phyloP scores from a whole-genome alignment of 306 rosid species.

The Castanopsis chinensis region DNA sequence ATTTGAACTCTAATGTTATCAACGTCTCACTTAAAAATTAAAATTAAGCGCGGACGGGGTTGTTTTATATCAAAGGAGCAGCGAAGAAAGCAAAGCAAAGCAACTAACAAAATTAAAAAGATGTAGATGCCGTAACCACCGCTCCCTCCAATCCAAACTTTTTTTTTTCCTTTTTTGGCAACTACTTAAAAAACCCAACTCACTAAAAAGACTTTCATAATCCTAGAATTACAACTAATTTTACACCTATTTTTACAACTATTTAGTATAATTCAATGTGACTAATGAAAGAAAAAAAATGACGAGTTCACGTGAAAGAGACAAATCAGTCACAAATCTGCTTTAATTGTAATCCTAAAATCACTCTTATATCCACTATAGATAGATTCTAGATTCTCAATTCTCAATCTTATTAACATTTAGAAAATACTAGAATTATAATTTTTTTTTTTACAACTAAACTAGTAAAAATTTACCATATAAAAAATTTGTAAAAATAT shows the following conservation, averaged over 20 bases:
- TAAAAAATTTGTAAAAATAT: not conserved
- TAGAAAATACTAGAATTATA: too few species aligned
- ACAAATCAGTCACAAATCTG: fast-evolving
- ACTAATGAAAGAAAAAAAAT: too few species aligned
- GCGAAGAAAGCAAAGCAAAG: slow-evolving; percentile 15
- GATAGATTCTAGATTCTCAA: not conserved
- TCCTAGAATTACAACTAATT: too few species aligned
- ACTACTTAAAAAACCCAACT: slow-evolving; percentile 24
- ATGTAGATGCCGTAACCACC: slow-evolving; percentile 64
- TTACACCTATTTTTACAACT: too few species aligned
- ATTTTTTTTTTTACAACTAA: too few species aligned
- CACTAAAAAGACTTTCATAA: not conserved
- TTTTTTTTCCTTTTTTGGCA: too few species aligned
- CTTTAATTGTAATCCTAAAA: too few species aligned
- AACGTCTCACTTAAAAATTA: not conserved
- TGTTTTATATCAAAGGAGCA: slow-evolving; percentile 24
- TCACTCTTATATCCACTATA: too few species aligned
- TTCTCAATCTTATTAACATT: not conserved
- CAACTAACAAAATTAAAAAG: slow-evolving; percentile 32
- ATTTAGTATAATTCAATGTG: too few species aligned
- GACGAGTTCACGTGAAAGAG: fast-evolving
- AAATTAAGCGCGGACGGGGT: slow-evolving; percentile 18
- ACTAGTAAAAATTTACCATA: too few species aligned
- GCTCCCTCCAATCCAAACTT: not conserved
- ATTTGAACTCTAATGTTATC: slow-evolving; percentile 1